A percentile compares a stretch with the other conserved stretches of the same genome.
Conservation (phyloP, 202 grass and related monocot species). For the Zoysia matrella region DNA sequence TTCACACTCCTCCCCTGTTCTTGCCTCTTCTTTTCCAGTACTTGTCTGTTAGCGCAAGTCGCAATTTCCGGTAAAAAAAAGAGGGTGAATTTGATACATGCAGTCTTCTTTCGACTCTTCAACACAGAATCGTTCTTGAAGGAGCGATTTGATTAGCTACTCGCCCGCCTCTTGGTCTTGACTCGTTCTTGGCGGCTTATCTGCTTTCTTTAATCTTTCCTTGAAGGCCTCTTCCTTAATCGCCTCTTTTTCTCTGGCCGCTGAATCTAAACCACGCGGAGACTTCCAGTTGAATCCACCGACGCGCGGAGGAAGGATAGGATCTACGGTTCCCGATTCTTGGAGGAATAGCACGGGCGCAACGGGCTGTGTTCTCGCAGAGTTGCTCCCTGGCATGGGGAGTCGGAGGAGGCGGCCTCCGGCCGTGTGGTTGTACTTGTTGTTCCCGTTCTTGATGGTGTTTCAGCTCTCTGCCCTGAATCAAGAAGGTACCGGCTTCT, state of each 20-base stretch:
- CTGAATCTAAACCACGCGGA: slow-evolving; percentile 17
- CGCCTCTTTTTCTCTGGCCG: slow-evolving; percentile 16
- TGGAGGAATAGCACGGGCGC: slow-evolving; percentile 1
- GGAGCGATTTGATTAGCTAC: too few relatives aligned
- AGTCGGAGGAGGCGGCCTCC: slow-evolving; percentile 33
- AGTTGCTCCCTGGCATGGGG: slow-evolving; percentile 35
- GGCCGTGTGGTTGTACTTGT: not conserved
- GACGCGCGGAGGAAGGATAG: not conserved
- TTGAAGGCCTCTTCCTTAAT: slow-evolving; percentile 19
- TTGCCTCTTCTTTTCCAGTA: not conserved
- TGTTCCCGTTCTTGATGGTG: slow-evolving; percentile 53
- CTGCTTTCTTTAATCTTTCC: not conserved
- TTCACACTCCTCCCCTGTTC: not conserved
- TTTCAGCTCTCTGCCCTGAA: slow-evolving; percentile 54
- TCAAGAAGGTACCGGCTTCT: slow-evolving; percentile 64
- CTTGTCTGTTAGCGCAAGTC: not conserved
- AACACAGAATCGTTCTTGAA: too few relatives aligned
- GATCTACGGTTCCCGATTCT: slow-evolving; percentile 6
- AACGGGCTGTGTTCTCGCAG: slow-evolving; percentile 7
- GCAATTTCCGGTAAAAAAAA: not conserved
- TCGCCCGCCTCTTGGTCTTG: too few relatives aligned
- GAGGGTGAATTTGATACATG: not conserved
- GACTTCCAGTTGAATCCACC: not conserved
- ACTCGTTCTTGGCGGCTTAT: too few relatives aligned
- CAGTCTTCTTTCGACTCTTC: not conserved